Evolutionary conservation across 257 asterid species (phyloP), one percentile per base, ranked within the genome.

Genomic region (Sherardia arvensis): DNA sequence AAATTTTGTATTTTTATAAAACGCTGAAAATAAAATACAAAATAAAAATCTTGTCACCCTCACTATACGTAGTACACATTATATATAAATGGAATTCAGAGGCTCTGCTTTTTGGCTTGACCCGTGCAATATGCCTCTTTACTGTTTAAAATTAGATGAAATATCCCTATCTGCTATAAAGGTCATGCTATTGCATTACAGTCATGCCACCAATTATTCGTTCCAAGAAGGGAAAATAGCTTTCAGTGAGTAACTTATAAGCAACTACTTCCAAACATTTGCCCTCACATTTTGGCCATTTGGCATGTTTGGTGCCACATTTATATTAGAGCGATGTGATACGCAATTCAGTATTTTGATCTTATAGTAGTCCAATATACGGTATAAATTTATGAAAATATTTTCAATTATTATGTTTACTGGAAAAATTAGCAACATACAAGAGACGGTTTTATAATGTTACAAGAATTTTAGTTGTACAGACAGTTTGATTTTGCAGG

Each of bases 221-320:
- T 62, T 69, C 48, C 32, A 61, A 12, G 15, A 3, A 23, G 62
- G 51, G 38, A 58, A 62, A 30, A 29, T 15, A 53, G 51, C 40
- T 38, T 53, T 62, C 51, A 69, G 38, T 11, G 73, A 69, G 68
- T 69, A 69, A 69, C 73, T 69, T 62, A 53, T 38, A 69, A 62
- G 73, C 59, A 69, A 61, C 45, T 55, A 36, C 45, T 36, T 15
- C 15, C 2, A 9, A 3, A 11, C 57, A 3, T 17, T 23, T 26
- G 45, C 63, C 38, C 17, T 27, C 20, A 43, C 57, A 21, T 36
- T 68, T 68, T 61, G 73, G 64, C 30, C 68, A 38, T 26, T 69
- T 65, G 43, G 53, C 69, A 28, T 69, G 64, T 54, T 34, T 45
- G 63, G 55, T 18, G 63, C 33, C 15, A 69, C 23, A 32, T 8